A percentile compares a stretch with the other conserved stretches of the same genome.
Conservation (phyloP, 306 rosid species). For the Quercus cerris region DNA sequence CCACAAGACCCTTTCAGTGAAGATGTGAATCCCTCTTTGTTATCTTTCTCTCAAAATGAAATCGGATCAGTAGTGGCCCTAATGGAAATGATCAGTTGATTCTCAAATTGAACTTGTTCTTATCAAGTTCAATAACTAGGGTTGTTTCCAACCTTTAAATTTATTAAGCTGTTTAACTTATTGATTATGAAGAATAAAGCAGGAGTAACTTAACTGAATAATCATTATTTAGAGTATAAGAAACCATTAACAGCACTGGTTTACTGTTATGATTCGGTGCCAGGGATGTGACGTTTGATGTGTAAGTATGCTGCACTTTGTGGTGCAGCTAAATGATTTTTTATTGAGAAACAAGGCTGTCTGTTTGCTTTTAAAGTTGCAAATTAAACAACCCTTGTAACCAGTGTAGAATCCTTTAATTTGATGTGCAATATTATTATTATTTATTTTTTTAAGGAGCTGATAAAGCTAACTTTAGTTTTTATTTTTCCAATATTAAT, state of each 20-base stretch:
- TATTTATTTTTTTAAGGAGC: background rate
- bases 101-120: background rate
- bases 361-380: conserved; percentile 30
- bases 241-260: conserved; percentile 9
- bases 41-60: background rate
- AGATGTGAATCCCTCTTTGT: background rate
- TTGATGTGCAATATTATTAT: background rate
- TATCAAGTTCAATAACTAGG: background rate
- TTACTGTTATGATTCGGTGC: conserved; percentile 67
- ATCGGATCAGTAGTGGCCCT: background rate
- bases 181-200: conserved; percentile 3
- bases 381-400: conserved; percentile 30
- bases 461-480: background rate
- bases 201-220: conserved; percentile 16
- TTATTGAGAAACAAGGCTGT: conserved; percentile 2
- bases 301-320: conserved; percentile 24
- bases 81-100: background rate
- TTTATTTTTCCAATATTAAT: too few species aligned
- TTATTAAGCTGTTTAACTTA: background rate
- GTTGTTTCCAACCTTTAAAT: background rate
- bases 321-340: conserved; percentile 21
- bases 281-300: conserved; percentile 62
- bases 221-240: background rate
- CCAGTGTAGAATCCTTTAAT: conserved; percentile 40
- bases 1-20: conserved; percentile 5